These are phyloP conservation scores for Sclerotinia minor DNA, from an alignment of 2,329 filamentous ascomycete species.

Conservation along the genomic window DNA sequence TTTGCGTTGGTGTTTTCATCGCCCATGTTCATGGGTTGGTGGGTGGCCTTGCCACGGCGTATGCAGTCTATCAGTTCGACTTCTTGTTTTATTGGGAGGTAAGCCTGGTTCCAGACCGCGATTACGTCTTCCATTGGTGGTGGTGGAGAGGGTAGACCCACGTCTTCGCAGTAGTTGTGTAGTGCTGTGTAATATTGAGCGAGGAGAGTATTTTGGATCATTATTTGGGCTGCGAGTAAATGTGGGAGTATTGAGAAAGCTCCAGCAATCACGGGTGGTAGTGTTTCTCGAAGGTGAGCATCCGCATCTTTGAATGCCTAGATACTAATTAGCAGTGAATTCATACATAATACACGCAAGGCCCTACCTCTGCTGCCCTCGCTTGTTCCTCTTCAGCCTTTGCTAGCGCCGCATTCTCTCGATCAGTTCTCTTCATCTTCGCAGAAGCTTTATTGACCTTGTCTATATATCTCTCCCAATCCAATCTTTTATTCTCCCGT, in stretches of 20 bases:
- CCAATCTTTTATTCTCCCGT: conserved; percentile 76
- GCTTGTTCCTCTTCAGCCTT: conserved; percentile 72
- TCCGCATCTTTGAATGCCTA: conserved; percentile 75
- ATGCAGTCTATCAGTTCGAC: conserved; percentile 66
- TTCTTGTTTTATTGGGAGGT: conserved; percentile 63
- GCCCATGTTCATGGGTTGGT: conserved; percentile 49
- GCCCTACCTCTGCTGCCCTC: conserved; percentile 60
- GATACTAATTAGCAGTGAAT: conserved; percentile 27
- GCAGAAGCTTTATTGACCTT: conserved; percentile 68
- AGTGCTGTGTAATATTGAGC: conserved; percentile 77
- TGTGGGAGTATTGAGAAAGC: conserved; percentile 73
- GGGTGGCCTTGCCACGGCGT: conserved; percentile 65
- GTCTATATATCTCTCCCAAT: conserved; percentile 76
- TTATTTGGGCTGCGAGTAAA: conserved; percentile 67
- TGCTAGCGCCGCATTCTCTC: conserved; percentile 69
- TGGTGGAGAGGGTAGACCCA: conserved; percentile 68
- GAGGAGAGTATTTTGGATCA: conserved; percentile 75
- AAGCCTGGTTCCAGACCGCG: conserved; percentile 62
- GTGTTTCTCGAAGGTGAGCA: conserved; percentile 66
- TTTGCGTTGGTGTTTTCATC: conserved; percentile 39
- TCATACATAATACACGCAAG: conserved; percentile 25
- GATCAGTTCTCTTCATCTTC: conserved; percentile 68
- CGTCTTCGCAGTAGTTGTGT: conserved; percentile 69
- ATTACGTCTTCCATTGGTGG: conserved; percentile 73
- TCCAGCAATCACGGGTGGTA: conserved; percentile 70